Base-by-base conservation (phyloP, 2,329 filamentous ascomycete species). In the Dactylellina sp. region DNA sequence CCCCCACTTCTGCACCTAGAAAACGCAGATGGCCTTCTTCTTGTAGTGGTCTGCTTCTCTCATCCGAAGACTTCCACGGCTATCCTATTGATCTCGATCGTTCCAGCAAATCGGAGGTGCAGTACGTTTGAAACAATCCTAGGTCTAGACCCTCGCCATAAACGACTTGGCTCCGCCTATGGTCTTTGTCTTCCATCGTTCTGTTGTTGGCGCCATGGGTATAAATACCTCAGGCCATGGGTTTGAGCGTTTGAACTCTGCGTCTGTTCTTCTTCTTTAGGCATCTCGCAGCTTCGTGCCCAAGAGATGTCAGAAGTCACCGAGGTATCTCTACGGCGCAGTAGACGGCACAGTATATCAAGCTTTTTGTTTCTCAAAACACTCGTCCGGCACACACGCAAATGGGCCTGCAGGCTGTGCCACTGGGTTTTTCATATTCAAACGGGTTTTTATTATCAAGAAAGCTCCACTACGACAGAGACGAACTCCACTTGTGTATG, bases 11-110 rank as follows among this genome's bases (percentile, higher is more conserved):
- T 7, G n/a, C 9, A n/a, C n/a, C n/a, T n/a, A n/a, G n/a, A 3
- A n/a, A 42, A 42, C 14, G 39, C 39, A 42, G 39, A 42, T 5
- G 12, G 39, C 20, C 14, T 37, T 52, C 28, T 37, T 52, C 49
- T 52, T 52, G 24, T 2, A 35, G 22, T 52, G 12, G n/a, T n/a
- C n/a, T n/a, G n/a, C n/a, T n/a, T 37, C 12, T 25, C 46, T 42
- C 39, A 57, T 57, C 37, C 53, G 53, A 57, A 44, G 6, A n/a
- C 32, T 44, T 44, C 53, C 53, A 57, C 24, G 7, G 11, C 37
- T 12, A 28, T n/a, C 16, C n/a, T n/a, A 7, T 40, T 40, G 37
- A 6, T 46, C 42, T 16, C 16, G 1, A 53, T 9, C 7, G n/a
- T 7, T 24, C 22, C 53, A 18, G 44, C 53, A 57, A 44, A 44